A percentile compares a stretch with the other conserved stretches of the same genome.
Evolutionary conservation across 1,139 yeast species (phyloP).

Genomic region (Sugiyamaella japonica): DNA sequence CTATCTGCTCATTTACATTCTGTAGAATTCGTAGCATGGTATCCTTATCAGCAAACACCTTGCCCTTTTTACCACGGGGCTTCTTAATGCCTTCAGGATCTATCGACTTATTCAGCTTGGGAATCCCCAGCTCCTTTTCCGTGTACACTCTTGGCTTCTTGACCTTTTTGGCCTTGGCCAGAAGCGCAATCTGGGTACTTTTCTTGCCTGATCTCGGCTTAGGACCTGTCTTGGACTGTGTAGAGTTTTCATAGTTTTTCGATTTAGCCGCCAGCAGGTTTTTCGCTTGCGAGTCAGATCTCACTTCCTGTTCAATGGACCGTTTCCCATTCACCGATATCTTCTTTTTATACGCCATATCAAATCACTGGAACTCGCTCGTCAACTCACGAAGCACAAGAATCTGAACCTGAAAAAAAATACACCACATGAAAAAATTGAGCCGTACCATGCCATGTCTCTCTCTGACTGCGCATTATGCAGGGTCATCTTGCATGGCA

Average conservation of each 20-base stretch:
- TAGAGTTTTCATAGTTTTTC: conserved; percentile 32
- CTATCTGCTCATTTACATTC: conserved; percentile 79
- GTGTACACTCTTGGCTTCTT: conserved; percentile 60
- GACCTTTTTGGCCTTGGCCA: conserved; percentile 20
- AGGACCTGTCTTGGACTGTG: conserved; percentile 11
- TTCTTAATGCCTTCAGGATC: conserved; percentile 78
- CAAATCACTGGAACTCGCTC: no score
- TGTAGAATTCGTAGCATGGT: conserved; percentile 67
- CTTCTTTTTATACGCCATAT: conserved; percentile 15
- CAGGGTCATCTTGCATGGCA: conserved; percentile 4
- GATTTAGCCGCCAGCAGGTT: conserved; percentile 31
- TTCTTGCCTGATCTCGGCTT: conserved; percentile 27
- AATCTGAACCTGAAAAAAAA: background rate
- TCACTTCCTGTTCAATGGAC: conserved; percentile 30
- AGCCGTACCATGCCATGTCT: conserved; percentile 7
- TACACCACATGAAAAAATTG: conserved; percentile 4
- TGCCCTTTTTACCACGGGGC: conserved; percentile 86
- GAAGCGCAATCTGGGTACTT: conserved; percentile 20
- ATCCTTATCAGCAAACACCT: conserved; percentile 81
- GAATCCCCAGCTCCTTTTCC: conserved; percentile 77
- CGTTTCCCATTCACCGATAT: conserved; percentile 26
- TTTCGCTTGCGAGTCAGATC: conserved; percentile 31
- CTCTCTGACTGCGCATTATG: background rate
- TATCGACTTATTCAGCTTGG: conserved; percentile 76
- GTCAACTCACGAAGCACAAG: no score